Evolutionary conservation across 1,139 yeast genomes (phyloP).

Genomic region (Wickerhamiella infanticola): DNA sequence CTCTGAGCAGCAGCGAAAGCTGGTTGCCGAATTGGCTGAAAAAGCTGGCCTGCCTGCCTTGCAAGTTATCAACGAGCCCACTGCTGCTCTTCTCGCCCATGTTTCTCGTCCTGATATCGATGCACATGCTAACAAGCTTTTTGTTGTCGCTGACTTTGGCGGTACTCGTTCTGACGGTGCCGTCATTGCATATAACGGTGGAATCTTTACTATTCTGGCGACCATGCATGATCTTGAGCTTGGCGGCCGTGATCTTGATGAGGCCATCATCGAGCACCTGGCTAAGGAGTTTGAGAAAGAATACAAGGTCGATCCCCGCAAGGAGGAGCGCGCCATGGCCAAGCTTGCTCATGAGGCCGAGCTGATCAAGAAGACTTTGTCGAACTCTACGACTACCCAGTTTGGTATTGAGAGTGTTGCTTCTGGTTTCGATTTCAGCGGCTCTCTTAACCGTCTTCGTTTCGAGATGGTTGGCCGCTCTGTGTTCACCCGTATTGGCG

Average conservation of each 20-base stretch:
- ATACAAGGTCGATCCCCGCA: constrained; percentile 65
- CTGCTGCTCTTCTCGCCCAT: constrained; percentile 80
- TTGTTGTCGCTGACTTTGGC: constrained; percentile 92
- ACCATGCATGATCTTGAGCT: constrained; percentile 70
- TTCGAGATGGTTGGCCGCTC: constrained; percentile 77
- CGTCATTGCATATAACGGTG: constrained; percentile 84
- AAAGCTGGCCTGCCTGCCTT: constrained; percentile 65
- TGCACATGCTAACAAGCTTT: constrained; percentile 54
- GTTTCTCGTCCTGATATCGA: constrained; percentile 24
- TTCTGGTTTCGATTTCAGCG: constrained; percentile 86
- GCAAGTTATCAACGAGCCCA: constrained; percentile 86
- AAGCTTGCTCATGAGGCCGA: constrained; percentile 77
- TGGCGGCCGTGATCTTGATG: constrained; percentile 83
- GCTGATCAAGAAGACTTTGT: constrained; percentile 77
- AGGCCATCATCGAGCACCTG: constrained; percentile 62
- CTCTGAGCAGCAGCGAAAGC: constrained; percentile 53
- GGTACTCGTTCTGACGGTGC: constrained; percentile 96
- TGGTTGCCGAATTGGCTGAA: constrained; percentile 45
- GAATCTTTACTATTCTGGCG: constrained; percentile 75
- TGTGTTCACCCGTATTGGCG: constrained; percentile 58
- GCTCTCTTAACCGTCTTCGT: constrained; percentile 85
- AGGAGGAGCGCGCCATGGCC: constrained; percentile 70
- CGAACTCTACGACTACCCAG: constrained; percentile 77
- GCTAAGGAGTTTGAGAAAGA: constrained; percentile 92
- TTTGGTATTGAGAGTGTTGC: constrained; percentile 92